phyloP scores from a whole-genome alignment of 2,329 filamentous ascomycete genomes.

The Claviceps sp. region DNA sequence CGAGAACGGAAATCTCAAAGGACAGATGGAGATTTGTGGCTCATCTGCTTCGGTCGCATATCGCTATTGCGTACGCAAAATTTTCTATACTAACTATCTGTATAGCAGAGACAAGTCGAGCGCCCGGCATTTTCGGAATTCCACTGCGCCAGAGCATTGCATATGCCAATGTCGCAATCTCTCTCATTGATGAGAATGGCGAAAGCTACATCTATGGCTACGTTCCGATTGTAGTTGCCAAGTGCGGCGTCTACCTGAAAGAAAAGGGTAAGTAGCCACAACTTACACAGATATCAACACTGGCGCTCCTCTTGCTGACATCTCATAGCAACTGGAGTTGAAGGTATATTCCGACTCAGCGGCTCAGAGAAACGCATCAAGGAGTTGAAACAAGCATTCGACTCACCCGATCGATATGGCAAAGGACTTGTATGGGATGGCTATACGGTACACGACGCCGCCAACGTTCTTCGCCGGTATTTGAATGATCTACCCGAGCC shows the following conservation, averaged over 20 bases:
- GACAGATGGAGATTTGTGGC: too few species aligned
- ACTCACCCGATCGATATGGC: conserved; percentile 88
- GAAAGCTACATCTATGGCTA: conserved; percentile 98
- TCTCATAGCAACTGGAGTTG: conserved; percentile 68
- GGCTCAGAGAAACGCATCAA: conserved; percentile 98
- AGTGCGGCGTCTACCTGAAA: conserved; percentile 93
- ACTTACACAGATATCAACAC: background rate
- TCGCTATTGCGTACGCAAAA: background rate
- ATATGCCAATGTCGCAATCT: conserved; percentile 97
- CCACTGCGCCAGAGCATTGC: conserved; percentile 88
- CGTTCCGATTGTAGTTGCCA: conserved; percentile 94
- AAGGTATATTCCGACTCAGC: conserved; percentile 91
- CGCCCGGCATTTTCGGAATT: conserved; percentile 82
- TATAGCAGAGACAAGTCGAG: conserved; percentile 27
- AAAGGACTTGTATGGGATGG: conserved; percentile 96
- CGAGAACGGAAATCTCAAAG: background rate
- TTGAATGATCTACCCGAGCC: conserved; percentile 93
- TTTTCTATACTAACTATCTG: background rate
- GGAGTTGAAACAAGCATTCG: conserved; percentile 81
- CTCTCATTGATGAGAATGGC: conserved; percentile 80
- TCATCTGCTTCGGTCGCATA: background rate
- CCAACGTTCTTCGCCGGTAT: conserved; percentile 89
- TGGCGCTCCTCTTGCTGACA: conserved; percentile 10
- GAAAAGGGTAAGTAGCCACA: conserved; percentile 65
- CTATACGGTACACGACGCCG: conserved; percentile 95